A percentile compares a stretch with the other conserved stretches of the same genome.
phyloP scores from a whole-genome alignment of 352 stramenopile species.

The Pythium phragmiticola region DNA sequence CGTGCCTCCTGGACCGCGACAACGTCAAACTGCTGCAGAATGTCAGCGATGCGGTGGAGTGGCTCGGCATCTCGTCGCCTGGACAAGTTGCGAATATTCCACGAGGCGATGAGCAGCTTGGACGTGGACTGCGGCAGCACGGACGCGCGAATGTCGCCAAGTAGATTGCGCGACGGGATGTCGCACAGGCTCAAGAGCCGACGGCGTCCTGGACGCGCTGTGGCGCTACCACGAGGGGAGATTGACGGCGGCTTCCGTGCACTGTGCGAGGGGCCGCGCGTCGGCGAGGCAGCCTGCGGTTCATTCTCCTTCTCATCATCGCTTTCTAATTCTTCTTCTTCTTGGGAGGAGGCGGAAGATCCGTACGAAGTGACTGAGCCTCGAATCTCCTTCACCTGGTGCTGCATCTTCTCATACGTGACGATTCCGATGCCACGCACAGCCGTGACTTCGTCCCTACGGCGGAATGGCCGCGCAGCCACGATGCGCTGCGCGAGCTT shows the following conservation, averaged over 20 bases:
- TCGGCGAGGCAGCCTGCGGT: conserved; percentile 1
- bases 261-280: not conserved
- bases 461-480: conserved; percentile 41
- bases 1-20: conserved; percentile 67
- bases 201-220: not conserved
- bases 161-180: conserved; percentile 33
- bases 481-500: conserved; percentile 45
- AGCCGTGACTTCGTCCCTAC: conserved; percentile 46
- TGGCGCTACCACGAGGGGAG: not conserved
- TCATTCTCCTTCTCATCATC: conserved; percentile 7
- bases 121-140: conserved; percentile 25
- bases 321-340: not conserved
- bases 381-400: conserved; percentile 18
- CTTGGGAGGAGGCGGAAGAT: not conserved
- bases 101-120: conserved; percentile 54
- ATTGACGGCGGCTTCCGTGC: not conserved
- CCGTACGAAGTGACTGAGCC: not conserved
- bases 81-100: conserved; percentile 78
- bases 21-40: conserved; percentile 63
- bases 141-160: conserved; percentile 36
- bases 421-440: conserved; percentile 47
- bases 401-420: conserved; percentile 42
- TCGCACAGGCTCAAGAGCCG: not conserved
- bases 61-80: conserved; percentile 36
- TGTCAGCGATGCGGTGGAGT: conserved; percentile 44